phyloP scores from a whole-genome alignment of 306 rosid genomes.

The Dalbergia cultrata region DNA sequence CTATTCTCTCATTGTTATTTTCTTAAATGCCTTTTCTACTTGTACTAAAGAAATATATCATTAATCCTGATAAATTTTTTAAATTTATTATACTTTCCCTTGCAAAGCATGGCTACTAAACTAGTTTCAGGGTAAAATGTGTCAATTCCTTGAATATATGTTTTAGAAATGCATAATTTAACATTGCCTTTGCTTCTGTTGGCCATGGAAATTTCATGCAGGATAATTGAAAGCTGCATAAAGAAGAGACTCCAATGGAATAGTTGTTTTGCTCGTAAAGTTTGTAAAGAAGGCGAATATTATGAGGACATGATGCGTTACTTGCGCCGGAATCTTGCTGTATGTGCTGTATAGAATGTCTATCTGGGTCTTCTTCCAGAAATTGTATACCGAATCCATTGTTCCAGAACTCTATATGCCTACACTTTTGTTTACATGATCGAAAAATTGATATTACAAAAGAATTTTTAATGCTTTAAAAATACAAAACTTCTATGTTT shows the following conservation, averaged over 20 bases:
- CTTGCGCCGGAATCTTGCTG: constrained; percentile 90
- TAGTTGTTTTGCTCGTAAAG: constrained; percentile 84
- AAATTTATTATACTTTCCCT: too few species aligned
- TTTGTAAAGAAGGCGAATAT: constrained; percentile 92
- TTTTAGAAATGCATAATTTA: constrained; percentile 17
- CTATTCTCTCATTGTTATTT: too few species aligned
- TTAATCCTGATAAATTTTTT: too few species aligned
- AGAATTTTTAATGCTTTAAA: constrained; percentile 14
- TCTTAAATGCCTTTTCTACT: too few species aligned
- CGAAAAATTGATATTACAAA: constrained; percentile 21
- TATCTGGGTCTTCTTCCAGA: constrained; percentile 36
- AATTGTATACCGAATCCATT: constrained; percentile 28
- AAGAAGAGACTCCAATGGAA: constrained; percentile 97
- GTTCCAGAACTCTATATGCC: not conserved
- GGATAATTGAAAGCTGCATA: constrained; percentile 80
- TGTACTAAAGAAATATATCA: too few species aligned
- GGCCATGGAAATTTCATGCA: constrained; percentile 56
- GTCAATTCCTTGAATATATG: constrained; percentile 27
- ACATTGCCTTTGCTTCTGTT: constrained; percentile 9
- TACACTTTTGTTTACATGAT: constrained; percentile 26
- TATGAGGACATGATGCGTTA: constrained; percentile 97
- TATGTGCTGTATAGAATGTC: constrained; percentile 54
- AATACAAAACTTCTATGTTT: not conserved
- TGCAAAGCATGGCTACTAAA: too few species aligned
- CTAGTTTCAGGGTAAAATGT: not conserved